Evolutionary conservation across 2,329 filamentous ascomycete genomes (phyloP).

Genomic region (Arthrobotrys iridis): DNA sequence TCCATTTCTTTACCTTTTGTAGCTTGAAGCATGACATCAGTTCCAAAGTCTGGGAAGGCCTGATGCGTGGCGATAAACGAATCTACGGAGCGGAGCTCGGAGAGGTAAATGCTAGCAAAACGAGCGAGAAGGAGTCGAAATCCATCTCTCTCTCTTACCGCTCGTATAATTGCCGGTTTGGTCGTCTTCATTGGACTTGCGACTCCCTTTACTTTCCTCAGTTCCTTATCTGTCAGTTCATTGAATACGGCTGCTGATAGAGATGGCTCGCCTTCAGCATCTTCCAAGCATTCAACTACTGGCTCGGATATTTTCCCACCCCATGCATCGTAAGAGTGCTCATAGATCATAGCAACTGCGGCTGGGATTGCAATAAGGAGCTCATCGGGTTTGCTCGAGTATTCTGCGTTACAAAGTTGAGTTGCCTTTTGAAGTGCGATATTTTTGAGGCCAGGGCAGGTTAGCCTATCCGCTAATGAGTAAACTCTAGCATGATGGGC

Average conservation of each 20-base stretch:
- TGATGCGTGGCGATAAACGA: background rate
- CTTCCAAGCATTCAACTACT: background rate
- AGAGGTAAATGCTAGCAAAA: background rate
- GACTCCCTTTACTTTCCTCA: background rate
- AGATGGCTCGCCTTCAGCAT: too few species aligned
- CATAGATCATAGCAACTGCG: background rate
- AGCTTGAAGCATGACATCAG: conserved; percentile 25
- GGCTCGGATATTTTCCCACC: conserved; percentile 11
- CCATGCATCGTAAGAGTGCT: conserved; percentile 11
- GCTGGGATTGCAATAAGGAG: background rate
- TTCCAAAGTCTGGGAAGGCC: conserved; percentile 33
- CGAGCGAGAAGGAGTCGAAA: conserved; percentile 24
- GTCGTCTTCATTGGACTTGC: background rate
- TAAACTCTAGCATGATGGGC: conserved; percentile 22
- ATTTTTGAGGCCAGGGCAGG: conserved; percentile 16
- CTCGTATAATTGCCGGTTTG: too few species aligned
- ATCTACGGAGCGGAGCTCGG: background rate
- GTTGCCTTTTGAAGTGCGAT: conserved; percentile 15
- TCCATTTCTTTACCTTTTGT: background rate
- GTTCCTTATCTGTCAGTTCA: background rate
- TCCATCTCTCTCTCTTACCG: conserved; percentile 1
- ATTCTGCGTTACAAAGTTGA: background rate
- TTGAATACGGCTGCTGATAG: too few species aligned
- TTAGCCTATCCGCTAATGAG: conserved; percentile 15
- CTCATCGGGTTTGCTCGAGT: background rate